phyloP scores from a whole-genome alignment of 2,329 filamentous ascomycete species.

The Xenoacremonium recifei region DNA sequence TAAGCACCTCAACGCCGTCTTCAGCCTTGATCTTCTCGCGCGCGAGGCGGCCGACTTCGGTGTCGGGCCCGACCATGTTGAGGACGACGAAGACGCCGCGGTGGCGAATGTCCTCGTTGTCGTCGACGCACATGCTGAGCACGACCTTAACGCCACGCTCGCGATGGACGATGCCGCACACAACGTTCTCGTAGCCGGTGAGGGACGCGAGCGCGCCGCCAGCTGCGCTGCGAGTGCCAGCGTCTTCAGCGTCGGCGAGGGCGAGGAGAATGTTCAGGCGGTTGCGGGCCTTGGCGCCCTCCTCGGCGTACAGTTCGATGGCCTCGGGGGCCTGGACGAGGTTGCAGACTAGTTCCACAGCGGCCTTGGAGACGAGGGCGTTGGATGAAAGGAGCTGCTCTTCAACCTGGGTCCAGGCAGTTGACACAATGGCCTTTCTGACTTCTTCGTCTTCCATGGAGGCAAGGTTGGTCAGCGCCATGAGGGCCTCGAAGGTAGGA shows the following conservation, averaged over 20 bases:
- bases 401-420: slow-evolving; percentile 74
- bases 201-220: slow-evolving; percentile 86
- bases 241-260: slow-evolving; percentile 81
- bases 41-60: slow-evolving; percentile 61
- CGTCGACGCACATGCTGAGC: slow-evolving; percentile 76
- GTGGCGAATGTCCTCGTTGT: slow-evolving; percentile 65
- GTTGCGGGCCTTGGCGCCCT: slow-evolving; percentile 64
- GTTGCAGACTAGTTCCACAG: slow-evolving; percentile 90
- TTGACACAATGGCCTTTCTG: slow-evolving; percentile 67
- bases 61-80: slow-evolving; percentile 69
- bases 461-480: slow-evolving; percentile 92
- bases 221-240: slow-evolving; percentile 75
- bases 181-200: slow-evolving; percentile 73
- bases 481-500: slow-evolving; percentile 84
- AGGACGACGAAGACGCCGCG: slow-evolving; percentile 73
- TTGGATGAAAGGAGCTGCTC: slow-evolving; percentile 80
- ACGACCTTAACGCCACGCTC: slow-evolving; percentile 74
- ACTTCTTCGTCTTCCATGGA: slow-evolving; percentile 69
- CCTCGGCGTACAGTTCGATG: slow-evolving; percentile 67
- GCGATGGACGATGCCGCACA: slow-evolving; percentile 67
- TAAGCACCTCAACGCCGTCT: slow-evolving; percentile 67
- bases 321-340: slow-evolving; percentile 70
- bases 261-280: slow-evolving; percentile 83
- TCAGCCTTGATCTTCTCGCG: slow-evolving; percentile 59
- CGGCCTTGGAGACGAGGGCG: slow-evolving; percentile 72